Evolutionary conservation across 2,329 filamentous ascomycete species (phyloP), one percentile per base, ranked within the genome.

Genomic region (Aspergillus unguis): DNA sequence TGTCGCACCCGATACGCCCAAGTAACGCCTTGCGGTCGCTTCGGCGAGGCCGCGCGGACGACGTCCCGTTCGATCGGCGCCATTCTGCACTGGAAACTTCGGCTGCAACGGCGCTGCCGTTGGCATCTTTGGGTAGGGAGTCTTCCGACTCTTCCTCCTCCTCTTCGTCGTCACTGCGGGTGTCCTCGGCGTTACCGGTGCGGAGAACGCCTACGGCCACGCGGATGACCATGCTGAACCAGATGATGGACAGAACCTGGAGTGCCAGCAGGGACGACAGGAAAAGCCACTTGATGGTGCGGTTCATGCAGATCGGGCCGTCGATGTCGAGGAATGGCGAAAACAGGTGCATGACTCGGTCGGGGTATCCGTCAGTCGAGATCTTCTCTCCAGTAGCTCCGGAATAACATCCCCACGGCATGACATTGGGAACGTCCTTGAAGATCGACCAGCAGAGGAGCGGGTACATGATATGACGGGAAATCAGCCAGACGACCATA

Each of bases 171-270:
- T 96, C 92, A 58, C 90, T 95, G 51, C 94, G 85, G 17, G 84
- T 82, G 66, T 99, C 94, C 58, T 96, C 91, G 4, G 92, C 91
- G 31, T 83, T 82, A 31, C 92, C 92, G 17, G 65, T 68, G 46
- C 80, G 82, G 33, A 97, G 68, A 5, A 97, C 91, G 56, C 86
- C 85, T 57, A 87, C 80, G 25, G 91, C 91, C 2, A 99, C 88
- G 52, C 85, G 84, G 36, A 92, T 73, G 60, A 97, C 96, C 85
- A 96, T 88, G 57, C 78, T 80, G 66, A 97, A 95, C 94, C 94
- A 97, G 56, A 88, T 80, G 33, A 95, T 76, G 31, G 88, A 91
- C 48, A 99, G 81, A 25, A 80, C 76, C 71, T 97, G 91, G 25
- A 99, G 79, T 35, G 86, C 81, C 9, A 95, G 76, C 2, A 99